Evolutionary conservation across 1,284 basidiomycete species (phyloP).

Genomic region (Termitomyces sp.): DNA sequence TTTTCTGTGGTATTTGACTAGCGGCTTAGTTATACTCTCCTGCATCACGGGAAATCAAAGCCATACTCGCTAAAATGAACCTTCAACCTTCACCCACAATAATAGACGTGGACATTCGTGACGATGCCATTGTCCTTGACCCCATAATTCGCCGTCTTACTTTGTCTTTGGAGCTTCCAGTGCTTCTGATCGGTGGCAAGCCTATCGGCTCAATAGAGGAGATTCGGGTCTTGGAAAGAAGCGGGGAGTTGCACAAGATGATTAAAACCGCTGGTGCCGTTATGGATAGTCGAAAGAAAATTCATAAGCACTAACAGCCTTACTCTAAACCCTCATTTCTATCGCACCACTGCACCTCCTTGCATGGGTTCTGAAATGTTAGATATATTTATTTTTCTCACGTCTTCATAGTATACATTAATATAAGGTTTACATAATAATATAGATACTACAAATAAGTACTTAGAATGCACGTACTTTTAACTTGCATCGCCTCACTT

Average conservation of each 20-base stretch:
- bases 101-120: constrained; percentile 65
- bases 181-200: constrained; percentile 67
- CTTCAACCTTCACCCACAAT: constrained; percentile 65
- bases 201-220: constrained; percentile 52
- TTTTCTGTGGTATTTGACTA: background rate
- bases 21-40: constrained; percentile 55
- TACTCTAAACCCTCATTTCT: too few relatives aligned
- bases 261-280: constrained; percentile 56
- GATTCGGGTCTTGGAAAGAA: constrained; percentile 45
- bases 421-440: too few relatives aligned
- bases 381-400: too few relatives aligned
- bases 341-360: too few relatives aligned
- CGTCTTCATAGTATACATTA: too few relatives aligned
- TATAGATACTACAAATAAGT: too few relatives aligned
- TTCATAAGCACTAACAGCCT: constrained; percentile 32
- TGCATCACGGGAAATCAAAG: constrained; percentile 62
- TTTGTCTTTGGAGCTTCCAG: constrained; percentile 51
- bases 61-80: constrained; percentile 52
- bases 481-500: too few relatives aligned
- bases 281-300: constrained; percentile 51
- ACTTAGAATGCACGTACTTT: too few relatives aligned
- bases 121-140: constrained; percentile 50
- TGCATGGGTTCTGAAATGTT: too few relatives aligned
- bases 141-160: constrained; percentile 47
- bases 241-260: constrained; percentile 47